A percentile compares a stretch with the other conserved stretches of the same genome.
phyloP scores from a whole-genome alignment of 2,329 filamentous ascomycete genomes.

The Cytospora piceicola region DNA sequence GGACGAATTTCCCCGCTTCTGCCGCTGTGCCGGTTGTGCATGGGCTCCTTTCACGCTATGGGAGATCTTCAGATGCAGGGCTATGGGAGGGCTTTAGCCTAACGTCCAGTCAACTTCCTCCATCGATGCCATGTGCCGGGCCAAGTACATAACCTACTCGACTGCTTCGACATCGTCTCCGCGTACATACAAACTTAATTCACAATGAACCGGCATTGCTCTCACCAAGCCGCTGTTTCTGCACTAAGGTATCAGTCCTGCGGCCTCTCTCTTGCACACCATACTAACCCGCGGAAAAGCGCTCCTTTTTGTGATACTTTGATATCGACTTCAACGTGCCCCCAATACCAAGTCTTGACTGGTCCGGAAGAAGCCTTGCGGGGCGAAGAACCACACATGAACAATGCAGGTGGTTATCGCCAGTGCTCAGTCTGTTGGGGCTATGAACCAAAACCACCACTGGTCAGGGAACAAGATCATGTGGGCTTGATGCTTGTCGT shows the following conservation, averaged over 20 bases:
- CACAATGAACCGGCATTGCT: too few species aligned
- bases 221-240: not conserved
- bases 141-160: not conserved
- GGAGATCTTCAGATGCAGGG: constrained; percentile 7
- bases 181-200: too few species aligned
- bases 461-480: not conserved
- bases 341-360: not conserved
- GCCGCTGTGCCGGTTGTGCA: not conserved
- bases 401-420: not conserved
- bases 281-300: not conserved
- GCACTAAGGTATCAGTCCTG: not conserved
- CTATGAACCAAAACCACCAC: not conserved
- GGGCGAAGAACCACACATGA: not conserved
- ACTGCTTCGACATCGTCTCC: not conserved
- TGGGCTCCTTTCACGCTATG: not conserved
- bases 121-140: constrained; percentile 16
- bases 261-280: not conserved
- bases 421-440: not conserved
- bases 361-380: accelerated
- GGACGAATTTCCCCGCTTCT: not conserved
- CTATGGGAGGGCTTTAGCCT: not conserved
- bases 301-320: too few species aligned
- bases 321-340: too few species aligned
- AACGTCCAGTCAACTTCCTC: constrained; percentile 15
- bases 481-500: not conserved